Evolutionary conservation across 306 rosid genomes (phyloP), one percentile per base, ranked within the genome.

Genomic region (Casuarina cunninghamiana): DNA sequence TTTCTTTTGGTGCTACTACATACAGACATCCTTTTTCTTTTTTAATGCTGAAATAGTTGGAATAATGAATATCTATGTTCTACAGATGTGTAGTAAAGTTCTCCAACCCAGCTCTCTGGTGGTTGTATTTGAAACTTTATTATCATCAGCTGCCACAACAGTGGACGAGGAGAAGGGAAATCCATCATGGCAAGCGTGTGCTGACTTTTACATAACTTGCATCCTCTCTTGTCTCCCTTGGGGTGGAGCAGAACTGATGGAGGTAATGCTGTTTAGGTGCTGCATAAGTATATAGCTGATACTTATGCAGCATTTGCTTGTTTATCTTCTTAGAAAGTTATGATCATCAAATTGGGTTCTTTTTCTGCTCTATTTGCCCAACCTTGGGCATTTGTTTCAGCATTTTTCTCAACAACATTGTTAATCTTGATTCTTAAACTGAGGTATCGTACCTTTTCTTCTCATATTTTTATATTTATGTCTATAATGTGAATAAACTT

Each of bases 111-210:
- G 88, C 78, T 91, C 98, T 73, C 85, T 95, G 77, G 97, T 93
- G 41, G 93, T 81, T 69, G 90, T 89, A 79, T 95, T 93, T 69
- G 99, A 95, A 80, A 93, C 96, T 66, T 85, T 95, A 71, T 85
- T 95, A 75, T 95, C 99, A 39, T 91, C 98, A 49, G 99, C 99
- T 85, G 98, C 99, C 74, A 95, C 99, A 81, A 95, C 91, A 45
- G 91, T 93, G 44, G 99, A 95, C 57, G 99, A 95, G 72, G 99
- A 93, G 79, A 95, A 95, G 85, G 99, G 99, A 57, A 95, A 93
- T 78, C 97, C 99, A 49, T 83, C 97, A 73, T 95, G 99, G 97
- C 99, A 95, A 85, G 91, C 99, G 16, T 89, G 90, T 68, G 99
- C 98, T 54, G 99, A 95, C 86, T 95, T 95, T 81, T 95, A 93